These are phyloP conservation scores for Davidsoniella virescens DNA, from an alignment of 2,329 filamentous ascomycete genomes.

Conservation along the genomic window DNA sequence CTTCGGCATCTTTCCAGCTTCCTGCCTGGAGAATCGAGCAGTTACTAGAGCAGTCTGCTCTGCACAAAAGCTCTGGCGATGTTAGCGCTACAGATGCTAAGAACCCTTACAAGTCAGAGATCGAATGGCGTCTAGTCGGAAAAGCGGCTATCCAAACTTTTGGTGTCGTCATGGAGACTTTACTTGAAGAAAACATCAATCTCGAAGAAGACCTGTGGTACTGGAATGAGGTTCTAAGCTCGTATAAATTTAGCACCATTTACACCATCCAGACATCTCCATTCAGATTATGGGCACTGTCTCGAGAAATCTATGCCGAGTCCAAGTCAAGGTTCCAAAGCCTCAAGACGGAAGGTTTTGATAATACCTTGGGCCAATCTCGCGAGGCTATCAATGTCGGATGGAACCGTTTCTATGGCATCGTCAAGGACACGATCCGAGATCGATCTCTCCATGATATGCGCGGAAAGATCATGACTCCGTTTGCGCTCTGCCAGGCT, in stretches of 20 bases:
- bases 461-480: slow-evolving; percentile 56
- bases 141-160: slow-evolving; percentile 90
- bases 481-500: slow-evolving; percentile 56
- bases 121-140: slow-evolving; percentile 80
- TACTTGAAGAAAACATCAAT: slow-evolving; percentile 70
- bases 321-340: slow-evolving; percentile 30
- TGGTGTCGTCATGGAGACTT: slow-evolving; percentile 57
- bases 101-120: slow-evolving; percentile 51
- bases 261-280: slow-evolving; percentile 83
- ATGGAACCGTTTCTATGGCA: slow-evolving; percentile 60
- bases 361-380: background rate
- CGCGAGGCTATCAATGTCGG: slow-evolving; percentile 20
- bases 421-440: slow-evolving; percentile 59
- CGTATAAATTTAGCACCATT: slow-evolving; percentile 59
- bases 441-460: slow-evolving; percentile 58
- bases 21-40: slow-evolving; percentile 40
- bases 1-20: slow-evolving; percentile 47
- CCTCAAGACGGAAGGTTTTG: slow-evolving; percentile 15
- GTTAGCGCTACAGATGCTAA: slow-evolving; percentile 16
- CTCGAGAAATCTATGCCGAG: slow-evolving; percentile 52
- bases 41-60: slow-evolving; percentile 44
- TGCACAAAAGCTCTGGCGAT: slow-evolving; percentile 27
- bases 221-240: slow-evolving; percentile 78
- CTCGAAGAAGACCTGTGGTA: slow-evolving; percentile 84
- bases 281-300: slow-evolving; percentile 54